Percentiles rank a stretch among this genome's conserved stretches.
Conservation (phyloP, 345 rosid genomes). For the Erodium maritimum region DNA sequence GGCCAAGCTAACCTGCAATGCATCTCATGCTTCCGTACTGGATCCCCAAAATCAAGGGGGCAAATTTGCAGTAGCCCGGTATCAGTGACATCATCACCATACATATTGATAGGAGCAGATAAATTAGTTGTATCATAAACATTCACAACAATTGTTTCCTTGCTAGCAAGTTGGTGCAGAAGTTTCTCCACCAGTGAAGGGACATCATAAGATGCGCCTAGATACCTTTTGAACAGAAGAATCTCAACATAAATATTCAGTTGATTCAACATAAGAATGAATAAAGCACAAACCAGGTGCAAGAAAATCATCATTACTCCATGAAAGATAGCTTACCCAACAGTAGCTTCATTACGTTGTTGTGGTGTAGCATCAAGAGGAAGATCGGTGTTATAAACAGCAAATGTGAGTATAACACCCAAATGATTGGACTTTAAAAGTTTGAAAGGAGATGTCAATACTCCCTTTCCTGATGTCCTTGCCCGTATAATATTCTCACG, state of each 20-base stretch:
- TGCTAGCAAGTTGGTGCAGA: conserved; percentile 91
- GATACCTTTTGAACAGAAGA: conserved; percentile 44
- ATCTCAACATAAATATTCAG: conserved; percentile 2
- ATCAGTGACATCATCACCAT: conserved; percentile 57
- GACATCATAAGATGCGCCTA: conserved; percentile 95
- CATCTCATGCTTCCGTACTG: conserved; percentile 81
- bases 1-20: conserved; percentile 88
- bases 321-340: conserved; percentile 45
- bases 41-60: conserved; percentile 89
- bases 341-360: conserved; percentile 58
- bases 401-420: conserved; percentile 90
- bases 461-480: conserved; percentile 91
- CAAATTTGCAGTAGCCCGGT: conserved; percentile 50
- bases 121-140: conserved; percentile 81
- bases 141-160: conserved; percentile 71
- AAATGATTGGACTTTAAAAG: conserved; percentile 83
- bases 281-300: conserved; percentile 1
- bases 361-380: conserved; percentile 62
- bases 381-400: conserved; percentile 59
- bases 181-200: conserved; percentile 93
- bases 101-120: conserved; percentile 62
- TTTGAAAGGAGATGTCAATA: conserved; percentile 89
- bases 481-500: conserved; percentile 87
- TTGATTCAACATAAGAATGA: neutral
- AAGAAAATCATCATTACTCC: conserved; percentile 6